Evolutionary conservation across 768 basidiomycete species (phyloP).

Genomic region (Hebeloma cylindrosporum): DNA sequence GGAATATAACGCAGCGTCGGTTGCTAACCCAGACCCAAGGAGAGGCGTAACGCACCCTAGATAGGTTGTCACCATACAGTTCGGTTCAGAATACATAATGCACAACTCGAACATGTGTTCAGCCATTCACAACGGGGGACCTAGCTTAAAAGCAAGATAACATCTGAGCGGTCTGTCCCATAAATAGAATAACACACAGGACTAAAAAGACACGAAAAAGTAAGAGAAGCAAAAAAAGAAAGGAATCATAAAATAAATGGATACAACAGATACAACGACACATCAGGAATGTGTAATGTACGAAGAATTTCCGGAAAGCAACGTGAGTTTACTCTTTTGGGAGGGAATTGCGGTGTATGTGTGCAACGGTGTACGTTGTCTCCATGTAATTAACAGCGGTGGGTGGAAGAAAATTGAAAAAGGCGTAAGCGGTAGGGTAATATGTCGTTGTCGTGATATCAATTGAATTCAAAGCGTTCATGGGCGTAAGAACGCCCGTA

Average conservation of each 20-base stretch:
- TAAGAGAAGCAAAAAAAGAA: constrained; percentile 11
- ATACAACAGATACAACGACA: constrained; percentile 26
- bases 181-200: constrained; percentile 6
- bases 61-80: no score
- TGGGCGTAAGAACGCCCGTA: constrained; percentile 4
- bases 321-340: constrained; percentile 1
- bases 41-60: no score
- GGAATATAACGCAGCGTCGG: no score
- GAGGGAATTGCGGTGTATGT: constrained; percentile 6
- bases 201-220: constrained; percentile 1
- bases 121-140: no score
- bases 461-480: constrained; percentile 11
- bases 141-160: no score
- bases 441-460: constrained; percentile 21
- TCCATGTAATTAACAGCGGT: constrained; percentile 11
- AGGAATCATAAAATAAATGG: constrained; percentile 25
- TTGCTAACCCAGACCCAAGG: no score
- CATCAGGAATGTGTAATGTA: constrained; percentile 13
- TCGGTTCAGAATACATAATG: no score
- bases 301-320: constrained; percentile 13
- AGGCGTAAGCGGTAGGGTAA: constrained; percentile 24
- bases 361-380: constrained; percentile 4
- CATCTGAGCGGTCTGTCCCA: constrained; percentile 8
- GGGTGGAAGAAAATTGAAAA: constrained; percentile 7
- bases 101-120: no score